phyloP scores from a whole-genome alignment of 345 rosid species.

The Brassica nigra region DNA sequence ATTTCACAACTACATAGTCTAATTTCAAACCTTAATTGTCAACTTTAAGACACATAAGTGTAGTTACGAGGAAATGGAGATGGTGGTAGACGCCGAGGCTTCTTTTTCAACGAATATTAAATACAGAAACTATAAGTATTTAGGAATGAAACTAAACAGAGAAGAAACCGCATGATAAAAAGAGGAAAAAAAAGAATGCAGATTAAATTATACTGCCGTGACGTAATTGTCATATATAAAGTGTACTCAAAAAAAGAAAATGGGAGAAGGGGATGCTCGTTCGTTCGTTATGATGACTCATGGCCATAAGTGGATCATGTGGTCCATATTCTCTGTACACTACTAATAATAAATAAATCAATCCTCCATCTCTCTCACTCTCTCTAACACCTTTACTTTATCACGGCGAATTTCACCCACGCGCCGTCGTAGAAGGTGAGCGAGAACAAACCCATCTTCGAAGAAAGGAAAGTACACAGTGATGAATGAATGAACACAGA shows the following conservation, averaged over 20 bases:
- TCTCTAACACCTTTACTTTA: neutral
- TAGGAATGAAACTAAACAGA: slow-evolving; percentile 15
- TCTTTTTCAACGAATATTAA: slow-evolving; percentile 1
- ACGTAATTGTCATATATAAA: slow-evolving; percentile 38
- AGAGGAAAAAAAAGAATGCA: slow-evolving; percentile 6
- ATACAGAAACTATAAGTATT: neutral
- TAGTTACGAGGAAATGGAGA: neutral
- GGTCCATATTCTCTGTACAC: slow-evolving; percentile 38
- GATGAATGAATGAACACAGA: neutral
- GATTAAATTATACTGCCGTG: slow-evolving; percentile 31
- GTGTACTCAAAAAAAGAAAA: slow-evolving; percentile 4
- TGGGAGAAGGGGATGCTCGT: slow-evolving; percentile 16
- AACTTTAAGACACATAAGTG: neutral
- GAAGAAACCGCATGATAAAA: slow-evolving; percentile 15
- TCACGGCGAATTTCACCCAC: neutral
- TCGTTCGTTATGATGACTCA: slow-evolving; percentile 25
- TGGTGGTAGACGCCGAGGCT: neutral
- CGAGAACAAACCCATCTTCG: neutral
- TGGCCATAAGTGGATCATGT: slow-evolving; percentile 32
- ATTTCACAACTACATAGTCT: neutral
- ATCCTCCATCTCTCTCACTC: neutral
- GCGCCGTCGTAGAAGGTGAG: slow-evolving; percentile 35
- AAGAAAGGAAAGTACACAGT: slow-evolving; percentile 14
- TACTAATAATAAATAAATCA: neutral
- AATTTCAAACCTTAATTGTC: neutral